A percentile compares a stretch with the other conserved stretches of the same genome.
phyloP scores from a whole-genome alignment of 495 filamentous ascomycete genomes.

The Tuber indicum region DNA sequence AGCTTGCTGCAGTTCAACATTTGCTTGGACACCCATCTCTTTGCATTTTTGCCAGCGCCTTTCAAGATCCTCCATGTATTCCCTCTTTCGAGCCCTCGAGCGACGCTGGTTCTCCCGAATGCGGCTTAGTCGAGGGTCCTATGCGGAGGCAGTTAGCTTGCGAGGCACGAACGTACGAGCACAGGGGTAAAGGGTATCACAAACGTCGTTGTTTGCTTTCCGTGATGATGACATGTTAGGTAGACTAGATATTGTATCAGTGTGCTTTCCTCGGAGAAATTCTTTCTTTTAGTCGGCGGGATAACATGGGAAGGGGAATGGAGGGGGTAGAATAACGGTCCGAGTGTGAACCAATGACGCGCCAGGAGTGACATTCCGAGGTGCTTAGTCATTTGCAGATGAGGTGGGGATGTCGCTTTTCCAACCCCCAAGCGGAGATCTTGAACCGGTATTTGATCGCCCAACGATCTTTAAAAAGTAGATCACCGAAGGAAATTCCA shows the following conservation, averaged over 20 bases:
- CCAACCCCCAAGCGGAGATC: background rate
- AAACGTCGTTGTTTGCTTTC: background rate
- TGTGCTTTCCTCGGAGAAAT: background rate
- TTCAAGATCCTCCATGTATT: conserved; percentile 68
- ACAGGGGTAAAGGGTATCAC: background rate
- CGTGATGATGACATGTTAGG: background rate
- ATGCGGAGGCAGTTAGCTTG: background rate
- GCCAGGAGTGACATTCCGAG: background rate
- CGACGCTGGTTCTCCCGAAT: conserved; percentile 74
- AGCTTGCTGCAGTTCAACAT: conserved; percentile 56
- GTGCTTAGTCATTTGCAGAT: background rate
- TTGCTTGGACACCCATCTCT: conserved; percentile 52
- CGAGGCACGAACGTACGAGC: background rate
- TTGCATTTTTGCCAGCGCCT: conserved; percentile 55
- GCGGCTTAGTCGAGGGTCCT: conserved; percentile 42
- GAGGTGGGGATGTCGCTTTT: background rate
- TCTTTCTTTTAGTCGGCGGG: background rate
- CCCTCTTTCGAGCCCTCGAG: conserved; percentile 66
- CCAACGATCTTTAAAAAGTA: background rate
- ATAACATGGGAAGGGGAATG: background rate
- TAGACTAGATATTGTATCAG: background rate
- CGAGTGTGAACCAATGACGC: background rate
- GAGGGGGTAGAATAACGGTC: background rate
- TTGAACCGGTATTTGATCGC: background rate
- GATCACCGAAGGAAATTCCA: background rate